These are phyloP conservation scores for Microcera coccophila DNA, from an alignment of 2,329 filamentous ascomycete species.

Conservation along the genomic window DNA sequence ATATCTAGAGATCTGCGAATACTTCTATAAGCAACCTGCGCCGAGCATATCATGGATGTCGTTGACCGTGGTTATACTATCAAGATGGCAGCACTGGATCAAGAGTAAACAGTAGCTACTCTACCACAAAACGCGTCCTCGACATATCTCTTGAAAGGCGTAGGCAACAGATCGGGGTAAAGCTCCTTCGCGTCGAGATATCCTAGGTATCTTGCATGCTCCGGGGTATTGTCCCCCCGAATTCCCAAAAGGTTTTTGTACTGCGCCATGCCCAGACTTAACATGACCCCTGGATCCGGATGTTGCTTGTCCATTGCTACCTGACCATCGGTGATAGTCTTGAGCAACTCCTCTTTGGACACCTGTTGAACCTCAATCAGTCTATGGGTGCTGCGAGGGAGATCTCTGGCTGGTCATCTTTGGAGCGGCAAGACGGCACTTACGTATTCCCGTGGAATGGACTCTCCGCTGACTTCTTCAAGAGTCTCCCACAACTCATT, in stretches of 20 bases:
- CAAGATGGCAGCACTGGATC: too few relatives aligned
- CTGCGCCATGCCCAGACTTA: neutral
- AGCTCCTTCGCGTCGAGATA: conserved; percentile 50
- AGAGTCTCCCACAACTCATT: conserved; percentile 44
- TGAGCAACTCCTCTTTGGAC: neutral
- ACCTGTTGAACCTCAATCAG: neutral
- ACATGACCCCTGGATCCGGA: neutral
- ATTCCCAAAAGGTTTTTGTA: conserved; percentile 21
- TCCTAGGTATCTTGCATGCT: conserved; percentile 51
- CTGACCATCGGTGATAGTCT: conserved; percentile 33
- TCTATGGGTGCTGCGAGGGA: too few relatives aligned
- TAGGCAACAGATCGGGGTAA: too few relatives aligned
- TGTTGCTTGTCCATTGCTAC: neutral
- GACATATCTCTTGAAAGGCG: too few relatives aligned
- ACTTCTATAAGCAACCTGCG: too few relatives aligned
- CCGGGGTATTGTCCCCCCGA: conserved; percentile 51
- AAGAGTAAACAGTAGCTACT: too few relatives aligned
- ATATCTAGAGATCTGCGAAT: too few relatives aligned
- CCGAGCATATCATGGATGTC: too few relatives aligned
- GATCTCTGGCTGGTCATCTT: neutral
- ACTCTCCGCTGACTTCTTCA: conserved; percentile 47
- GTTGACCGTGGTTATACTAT: too few relatives aligned
- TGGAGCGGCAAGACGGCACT: neutral
- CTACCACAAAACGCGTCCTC: too few relatives aligned
- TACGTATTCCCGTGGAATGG: conserved; percentile 20